A percentile compares a stretch with the other conserved stretches of the same genome.
Conservation (phyloP, 129 eudicot species). For the Silybum marianum region DNA sequence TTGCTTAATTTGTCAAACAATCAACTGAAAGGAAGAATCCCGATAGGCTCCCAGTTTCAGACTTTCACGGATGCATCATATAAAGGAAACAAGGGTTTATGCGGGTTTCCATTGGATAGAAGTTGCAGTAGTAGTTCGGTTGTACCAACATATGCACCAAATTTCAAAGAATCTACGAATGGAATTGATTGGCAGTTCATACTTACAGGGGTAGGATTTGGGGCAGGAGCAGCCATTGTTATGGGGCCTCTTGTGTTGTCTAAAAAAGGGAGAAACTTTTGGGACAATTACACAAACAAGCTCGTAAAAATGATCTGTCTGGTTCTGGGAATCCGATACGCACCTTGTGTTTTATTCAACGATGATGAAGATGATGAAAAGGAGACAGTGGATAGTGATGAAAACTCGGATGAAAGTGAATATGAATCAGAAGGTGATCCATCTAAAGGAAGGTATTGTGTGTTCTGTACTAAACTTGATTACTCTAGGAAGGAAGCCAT, state of each 20-base stretch:
- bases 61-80: slow-evolving; percentile 47
- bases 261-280: slow-evolving; percentile 46
- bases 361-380: slow-evolving; percentile 46
- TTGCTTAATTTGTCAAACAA: slow-evolving; percentile 57
- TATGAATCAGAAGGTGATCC: slow-evolving; percentile 29
- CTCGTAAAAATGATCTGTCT: slow-evolving; percentile 36
- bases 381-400: slow-evolving; percentile 33
- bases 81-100: slow-evolving; percentile 53
- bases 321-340: slow-evolving; percentile 28
- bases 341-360: slow-evolving; percentile 38
- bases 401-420: slow-evolving; percentile 44
- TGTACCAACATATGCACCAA: slow-evolving; percentile 9
- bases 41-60: slow-evolving; percentile 40
- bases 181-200: slow-evolving; percentile 56
- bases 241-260: slow-evolving; percentile 53
- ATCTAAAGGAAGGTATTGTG: slow-evolving; percentile 63
- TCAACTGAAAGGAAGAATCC: slow-evolving; percentile 50
- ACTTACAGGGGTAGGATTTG: slow-evolving; percentile 68
- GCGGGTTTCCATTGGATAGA: slow-evolving; percentile 45
- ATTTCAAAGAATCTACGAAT: neutral
- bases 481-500: slow-evolving; percentile 42
- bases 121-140: slow-evolving; percentile 5
- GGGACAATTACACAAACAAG: slow-evolving; percentile 42
- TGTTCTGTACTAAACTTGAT: slow-evolving; percentile 77
- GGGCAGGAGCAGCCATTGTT: slow-evolving; percentile 63